Evolutionary conservation across 1,284 basidiomycete genomes (phyloP), one percentile per base, ranked within the genome.

Genomic region (Cryptococcus sp.): DNA sequence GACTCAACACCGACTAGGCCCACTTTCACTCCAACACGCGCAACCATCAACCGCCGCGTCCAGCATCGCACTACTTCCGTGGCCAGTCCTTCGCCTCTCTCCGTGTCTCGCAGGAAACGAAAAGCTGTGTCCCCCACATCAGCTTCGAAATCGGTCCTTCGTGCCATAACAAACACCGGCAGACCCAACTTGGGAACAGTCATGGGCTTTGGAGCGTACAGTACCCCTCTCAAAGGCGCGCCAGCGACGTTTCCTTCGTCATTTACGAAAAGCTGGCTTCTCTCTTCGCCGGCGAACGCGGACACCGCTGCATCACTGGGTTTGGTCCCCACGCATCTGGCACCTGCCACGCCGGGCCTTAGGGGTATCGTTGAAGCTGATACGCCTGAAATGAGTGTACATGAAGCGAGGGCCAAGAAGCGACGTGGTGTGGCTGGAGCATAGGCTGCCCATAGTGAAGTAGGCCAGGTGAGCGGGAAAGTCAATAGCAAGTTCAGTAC

Each of bases 281-380:
- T 64, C 43, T 59, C 57, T 26, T 60, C 58, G 16, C 62, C 62
- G 3, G 49, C 44, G 26, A 55, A 52, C 22, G 51, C 50, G 4
- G 61, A 63, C 26, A 48, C 55, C 3, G 61, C 58, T 5, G 56
- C 57, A 23, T 37, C 39, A 10, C 38, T 64, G 37, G 62, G 62
- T 1, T n/a, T 64, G 37, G 62, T 52, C 3, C 62, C 62, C 10
- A 64, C 62, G 16, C 62, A 64, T 53, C 50, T 58, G 7, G 55
- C 54, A 19, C 62, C 62, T 0, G 50, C 56, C 17, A 64, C 62
- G 6, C 62, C 62, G 11, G 62, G 62, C 5, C 25, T 63, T n/a
- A 59, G 55, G 44, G 55, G 57, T 1, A 57, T 60, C 8, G 47
- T 63, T 15, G 61, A 58, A 3, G 51, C 54, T 19, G 61, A 63